Percentiles rank a stretch among this genome's conserved stretches.
Conservation (phyloP, 2,329 filamentous ascomycete genomes). For the Phialemoniopsis sp. region DNA sequence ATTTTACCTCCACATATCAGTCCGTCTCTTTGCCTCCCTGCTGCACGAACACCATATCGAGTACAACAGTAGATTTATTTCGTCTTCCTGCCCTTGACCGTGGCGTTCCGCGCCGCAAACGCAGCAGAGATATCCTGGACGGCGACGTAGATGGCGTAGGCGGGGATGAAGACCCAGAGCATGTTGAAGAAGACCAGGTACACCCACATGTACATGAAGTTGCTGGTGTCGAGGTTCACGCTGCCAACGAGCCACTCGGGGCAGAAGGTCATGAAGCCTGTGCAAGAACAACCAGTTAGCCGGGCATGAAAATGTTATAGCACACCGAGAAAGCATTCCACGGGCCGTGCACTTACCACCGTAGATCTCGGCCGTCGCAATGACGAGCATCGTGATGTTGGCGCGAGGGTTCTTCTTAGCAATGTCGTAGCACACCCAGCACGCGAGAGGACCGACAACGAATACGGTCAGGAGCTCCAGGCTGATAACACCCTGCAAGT, state of each 20-base stretch:
- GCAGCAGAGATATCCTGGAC: conserved; percentile 51
- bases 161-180: conserved; percentile 61
- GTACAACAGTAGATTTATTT: conserved; percentile 12
- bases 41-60: no score
- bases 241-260: conserved; percentile 64
- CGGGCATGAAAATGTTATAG: no score
- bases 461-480: conserved; percentile 64
- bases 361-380: conserved; percentile 64
- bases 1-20: no score
- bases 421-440: conserved; percentile 58
- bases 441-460: conserved; percentile 55
- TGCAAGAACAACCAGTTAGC: not conserved
- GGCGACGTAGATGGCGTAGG: conserved; percentile 54
- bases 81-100: conserved; percentile 24
- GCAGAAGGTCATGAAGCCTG: conserved; percentile 68
- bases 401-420: conserved; percentile 48
- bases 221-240: conserved; percentile 58
- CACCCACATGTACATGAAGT: conserved; percentile 66
- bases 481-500: conserved; percentile 49
- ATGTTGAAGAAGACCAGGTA: conserved; percentile 68
- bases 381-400: conserved; percentile 59
- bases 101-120: conserved; percentile 33
- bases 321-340: no score
- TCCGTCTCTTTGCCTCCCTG: no score
- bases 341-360: conserved; percentile 42